Evolutionary conservation across 2,329 filamentous ascomycete genomes (phyloP).

Genomic region (Fusarium chuoi): DNA sequence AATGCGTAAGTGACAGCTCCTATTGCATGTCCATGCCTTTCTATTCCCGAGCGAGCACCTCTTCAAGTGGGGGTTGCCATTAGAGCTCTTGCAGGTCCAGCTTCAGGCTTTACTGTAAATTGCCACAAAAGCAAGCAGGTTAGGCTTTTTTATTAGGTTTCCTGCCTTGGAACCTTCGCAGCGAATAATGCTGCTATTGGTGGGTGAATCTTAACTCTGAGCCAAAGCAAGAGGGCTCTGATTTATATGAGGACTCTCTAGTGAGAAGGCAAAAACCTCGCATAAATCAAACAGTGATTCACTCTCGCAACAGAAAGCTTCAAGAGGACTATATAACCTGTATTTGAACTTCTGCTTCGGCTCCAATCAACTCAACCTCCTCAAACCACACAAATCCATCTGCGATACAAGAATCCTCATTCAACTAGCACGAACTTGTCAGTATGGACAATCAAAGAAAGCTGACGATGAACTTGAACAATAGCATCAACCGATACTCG

Average conservation of each 20-base stretch:
- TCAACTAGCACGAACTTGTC: not conserved
- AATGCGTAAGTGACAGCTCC: slow-evolving; percentile 75
- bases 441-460: not conserved
- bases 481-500: slow-evolving; percentile 87
- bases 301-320: slow-evolving; percentile 1
- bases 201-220: not conserved
- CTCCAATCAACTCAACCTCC: not conserved
- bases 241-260: slow-evolving; percentile 9
- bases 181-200: not conserved
- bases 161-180: not conserved
- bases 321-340: slow-evolving; percentile 24
- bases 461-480: slow-evolving; percentile 39
- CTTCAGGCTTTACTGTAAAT: not conserved
- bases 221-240: not conserved
- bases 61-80: slow-evolving; percentile 17
- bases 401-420: not conserved
- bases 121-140: not conserved
- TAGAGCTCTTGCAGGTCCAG: not conserved
- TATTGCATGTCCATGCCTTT: not conserved
- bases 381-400: not conserved
- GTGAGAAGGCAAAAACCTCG: slow-evolving; percentile 7
- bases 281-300: slow-evolving; percentile 19
- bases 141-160: not conserved
- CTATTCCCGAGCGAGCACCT: not conserved
- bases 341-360: not conserved